Percentiles rank a stretch among this genome's conserved stretches.
phyloP scores from a whole-genome alignment of 2,329 filamentous ascomycete species.

The Hirsutella thompsonii region DNA sequence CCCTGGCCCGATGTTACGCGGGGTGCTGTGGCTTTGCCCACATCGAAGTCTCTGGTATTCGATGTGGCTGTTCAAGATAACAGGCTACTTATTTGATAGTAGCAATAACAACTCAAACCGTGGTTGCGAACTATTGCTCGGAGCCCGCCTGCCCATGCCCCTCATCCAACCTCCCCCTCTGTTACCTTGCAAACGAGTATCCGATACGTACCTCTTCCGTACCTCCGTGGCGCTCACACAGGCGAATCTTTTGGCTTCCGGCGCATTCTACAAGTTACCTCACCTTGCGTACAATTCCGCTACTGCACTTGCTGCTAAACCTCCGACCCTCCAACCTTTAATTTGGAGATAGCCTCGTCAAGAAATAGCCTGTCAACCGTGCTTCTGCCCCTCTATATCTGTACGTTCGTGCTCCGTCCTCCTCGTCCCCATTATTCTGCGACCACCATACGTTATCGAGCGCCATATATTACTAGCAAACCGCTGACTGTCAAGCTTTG shows the following conservation, averaged over 20 bases:
- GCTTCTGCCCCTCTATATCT: not conserved
- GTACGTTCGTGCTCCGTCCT: not conserved
- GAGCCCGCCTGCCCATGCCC: no score
- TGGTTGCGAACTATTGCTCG: no score
- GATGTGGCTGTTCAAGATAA: no score
- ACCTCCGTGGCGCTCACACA: conserved; percentile 4
- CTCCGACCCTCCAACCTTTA: not conserved
- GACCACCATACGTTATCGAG: not conserved
- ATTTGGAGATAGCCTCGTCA: not conserved
- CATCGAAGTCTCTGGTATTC: no score
- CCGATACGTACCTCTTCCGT: no score
- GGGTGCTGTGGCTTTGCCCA: no score
- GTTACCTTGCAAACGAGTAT: no score
- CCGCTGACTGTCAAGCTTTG: not conserved
- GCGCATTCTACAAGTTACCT: conserved; percentile 21
- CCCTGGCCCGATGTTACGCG: no score
- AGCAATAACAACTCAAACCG: no score
- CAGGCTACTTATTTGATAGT: no score
- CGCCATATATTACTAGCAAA: no score
- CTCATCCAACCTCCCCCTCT: no score
- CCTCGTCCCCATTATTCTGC: not conserved
- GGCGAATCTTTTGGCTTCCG: conserved; percentile 28
- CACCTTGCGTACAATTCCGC: not conserved
- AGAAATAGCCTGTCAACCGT: not conserved
- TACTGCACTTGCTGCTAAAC: not conserved